Percentiles rank a stretch among this genome's conserved stretches.
These are phyloP conservation scores for Coleophoma eucalyptorum DNA, from an alignment of 2,329 filamentous ascomycete genomes.

Conservation along the genomic window DNA sequence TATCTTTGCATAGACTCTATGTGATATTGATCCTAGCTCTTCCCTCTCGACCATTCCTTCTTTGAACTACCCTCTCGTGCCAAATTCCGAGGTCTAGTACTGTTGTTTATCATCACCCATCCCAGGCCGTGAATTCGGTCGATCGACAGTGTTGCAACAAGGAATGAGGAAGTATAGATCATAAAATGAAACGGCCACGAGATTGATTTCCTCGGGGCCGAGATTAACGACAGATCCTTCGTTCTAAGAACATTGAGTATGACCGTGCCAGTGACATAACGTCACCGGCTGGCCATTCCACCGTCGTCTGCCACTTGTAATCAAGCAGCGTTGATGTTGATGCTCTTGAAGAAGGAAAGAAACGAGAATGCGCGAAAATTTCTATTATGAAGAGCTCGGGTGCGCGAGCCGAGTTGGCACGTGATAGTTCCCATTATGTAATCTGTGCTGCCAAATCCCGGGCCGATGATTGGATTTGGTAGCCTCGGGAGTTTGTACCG, in stretches of 20 bases:
- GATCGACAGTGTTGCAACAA: too few relatives aligned
- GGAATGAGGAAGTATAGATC: slow-evolving; percentile 24
- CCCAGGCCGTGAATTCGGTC: too few relatives aligned
- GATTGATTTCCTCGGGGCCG: slow-evolving; percentile 29
- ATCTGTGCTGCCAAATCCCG: not conserved
- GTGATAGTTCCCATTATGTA: too few relatives aligned
- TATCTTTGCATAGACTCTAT: too few relatives aligned
- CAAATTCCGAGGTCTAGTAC: too few relatives aligned
- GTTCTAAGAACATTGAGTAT: slow-evolving; percentile 27
- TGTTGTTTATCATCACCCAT: too few relatives aligned
- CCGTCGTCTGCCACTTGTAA: slow-evolving; percentile 21
- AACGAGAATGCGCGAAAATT: slow-evolving; percentile 3
- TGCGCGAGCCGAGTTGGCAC: too few relatives aligned
- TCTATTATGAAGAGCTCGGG: too few relatives aligned
- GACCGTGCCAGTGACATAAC: slow-evolving; percentile 26
- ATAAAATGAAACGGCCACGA: slow-evolving; percentile 35
- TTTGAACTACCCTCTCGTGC: too few relatives aligned
- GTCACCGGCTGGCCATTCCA: slow-evolving; percentile 17
- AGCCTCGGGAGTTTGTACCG: not conserved
- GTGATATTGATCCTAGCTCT: too few relatives aligned
- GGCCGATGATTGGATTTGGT: not conserved
- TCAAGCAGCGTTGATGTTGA: slow-evolving; percentile 26
- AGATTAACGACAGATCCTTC: slow-evolving; percentile 36
- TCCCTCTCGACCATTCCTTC: too few relatives aligned
- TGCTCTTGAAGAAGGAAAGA: slow-evolving; percentile 22